These are phyloP conservation scores for Scheffersomyces stipitis DNA, from an alignment of 805 yeast species.

Conservation along the genomic window DNA sequence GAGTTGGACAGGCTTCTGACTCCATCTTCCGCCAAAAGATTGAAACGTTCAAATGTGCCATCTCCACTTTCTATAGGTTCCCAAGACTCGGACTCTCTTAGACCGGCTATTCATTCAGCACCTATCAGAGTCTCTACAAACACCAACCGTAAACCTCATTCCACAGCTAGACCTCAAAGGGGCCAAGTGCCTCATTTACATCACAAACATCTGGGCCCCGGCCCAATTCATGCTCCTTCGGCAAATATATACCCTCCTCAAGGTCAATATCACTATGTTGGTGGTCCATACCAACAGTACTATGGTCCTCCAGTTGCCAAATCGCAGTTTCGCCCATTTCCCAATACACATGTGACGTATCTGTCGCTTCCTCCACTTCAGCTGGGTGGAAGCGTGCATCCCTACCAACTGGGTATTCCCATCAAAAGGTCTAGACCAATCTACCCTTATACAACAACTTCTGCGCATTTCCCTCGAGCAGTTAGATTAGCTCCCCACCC, in stretches of 20 bases:
- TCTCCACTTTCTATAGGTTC: conserved; percentile 24
- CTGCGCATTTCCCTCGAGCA: conserved; percentile 8
- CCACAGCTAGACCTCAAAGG: conserved; percentile 6
- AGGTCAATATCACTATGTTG: neutral
- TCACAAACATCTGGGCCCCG: neutral
- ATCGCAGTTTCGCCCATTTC: neutral
- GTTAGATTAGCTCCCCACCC: too few species aligned
- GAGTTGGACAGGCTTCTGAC: conserved; percentile 15
- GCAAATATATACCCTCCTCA: neutral
- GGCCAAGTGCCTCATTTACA: too few species aligned
- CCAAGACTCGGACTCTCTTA: neutral
- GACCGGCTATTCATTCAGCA: conserved; percentile 33
- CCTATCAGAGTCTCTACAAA: conserved; percentile 26
- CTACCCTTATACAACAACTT: conserved; percentile 8
- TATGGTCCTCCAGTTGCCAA: neutral
- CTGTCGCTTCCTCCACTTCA: neutral
- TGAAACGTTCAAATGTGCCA: conserved; percentile 34
- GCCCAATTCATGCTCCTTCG: neutral
- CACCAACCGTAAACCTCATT: conserved; percentile 1
- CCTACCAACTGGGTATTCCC: neutral
- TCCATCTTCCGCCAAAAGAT: conserved; percentile 22
- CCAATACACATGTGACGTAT: neutral
- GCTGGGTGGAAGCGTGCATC: too few species aligned
- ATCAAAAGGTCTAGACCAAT: conserved; percentile 5
- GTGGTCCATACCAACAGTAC: conserved; percentile 7